Percentiles rank a stretch among this genome's conserved stretches.
Evolutionary conservation across 2,329 filamentous ascomycete genomes (phyloP).

Genomic region (Aureobasidium sp.): DNA sequence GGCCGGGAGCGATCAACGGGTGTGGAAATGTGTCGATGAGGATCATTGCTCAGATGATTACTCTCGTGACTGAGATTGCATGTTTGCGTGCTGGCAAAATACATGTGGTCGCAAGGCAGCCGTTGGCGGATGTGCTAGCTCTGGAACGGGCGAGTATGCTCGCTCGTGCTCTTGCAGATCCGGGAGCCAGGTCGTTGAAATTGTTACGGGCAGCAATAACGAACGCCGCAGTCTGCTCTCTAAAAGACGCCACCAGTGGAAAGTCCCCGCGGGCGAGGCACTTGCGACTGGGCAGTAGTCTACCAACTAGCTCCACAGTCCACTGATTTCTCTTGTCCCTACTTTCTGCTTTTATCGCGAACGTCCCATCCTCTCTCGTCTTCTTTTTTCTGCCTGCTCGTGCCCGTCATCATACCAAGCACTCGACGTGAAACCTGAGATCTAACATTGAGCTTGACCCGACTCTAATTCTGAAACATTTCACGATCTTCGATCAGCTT

Average conservation of each 20-base stretch:
- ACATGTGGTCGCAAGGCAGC: background rate
- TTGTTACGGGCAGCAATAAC: slow-evolving; percentile 12
- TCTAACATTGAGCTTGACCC: background rate
- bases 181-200: slow-evolving; percentile 12
- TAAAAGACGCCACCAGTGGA: slow-evolving; percentile 5
- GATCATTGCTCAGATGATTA: background rate
- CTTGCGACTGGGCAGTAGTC: slow-evolving; percentile 10
- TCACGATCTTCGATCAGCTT: background rate
- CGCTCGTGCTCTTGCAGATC: slow-evolving; percentile 11
- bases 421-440: background rate
- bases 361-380: slow-evolving; percentile 9
- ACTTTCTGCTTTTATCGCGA: slow-evolving; percentile 9
- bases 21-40: slow-evolving; percentile 8
- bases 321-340: slow-evolving; percentile 11
- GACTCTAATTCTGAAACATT: slow-evolving; percentile 3
- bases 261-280: slow-evolving; percentile 12
- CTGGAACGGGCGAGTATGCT: background rate
- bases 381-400: slow-evolving; percentile 5
- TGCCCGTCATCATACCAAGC: background rate
- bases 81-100: background rate
- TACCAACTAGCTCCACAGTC: slow-evolving; percentile 6
- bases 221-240: background rate
- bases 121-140: background rate
- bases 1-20: slow-evolving; percentile 12
- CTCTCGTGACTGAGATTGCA: background rate